Evolutionary conservation across 1,284 basidiomycete species (phyloP), one percentile per base, ranked within the genome.

Genomic region (Singerocomus rubriflavus): DNA sequence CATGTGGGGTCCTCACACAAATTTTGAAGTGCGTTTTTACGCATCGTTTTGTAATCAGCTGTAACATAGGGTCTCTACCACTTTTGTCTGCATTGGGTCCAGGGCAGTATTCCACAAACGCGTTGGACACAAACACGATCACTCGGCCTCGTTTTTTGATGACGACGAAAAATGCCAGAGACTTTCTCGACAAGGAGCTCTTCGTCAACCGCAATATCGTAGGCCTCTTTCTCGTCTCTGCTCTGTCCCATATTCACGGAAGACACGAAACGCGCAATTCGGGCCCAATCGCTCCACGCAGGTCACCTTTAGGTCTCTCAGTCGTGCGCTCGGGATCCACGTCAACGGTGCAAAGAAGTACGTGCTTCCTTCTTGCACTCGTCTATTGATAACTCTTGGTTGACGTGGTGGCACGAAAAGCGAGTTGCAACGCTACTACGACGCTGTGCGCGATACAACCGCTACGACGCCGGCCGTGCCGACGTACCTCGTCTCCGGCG

Each of bases 291-390:
- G 21, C 21, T 21, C 21, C 21, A 21, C 21, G 4, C 39, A 89
- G 87, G 85, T 90, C 51, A 89, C 88, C 6, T 90, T 80, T 64
- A 78, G 87, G 33, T 82, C 80, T 5, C 72, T 90, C 45, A 89
- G 87, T 61, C 77, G 85, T 54, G 78, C 78, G 40, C 75, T 87
- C 38, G 72, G 73, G 0, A 73, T 89, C 46, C 84, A 89, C 59
- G 85, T 89, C 56, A 86, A 88, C 62, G 67, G 69, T 32, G 87
- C 88, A 10, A 89, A 88, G 65, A 84, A 82, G 87, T 88, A 55
- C 61, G 79, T 5, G 2, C 14, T 10, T 6, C 5, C 32, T 44
- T 3, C 1, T 17, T 10, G 21, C 6, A 8, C 3, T 8, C 17
- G n/a, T 2, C 12, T 12, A 5, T 7, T n/a, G 30, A 29, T 10